A percentile compares a stretch with the other conserved stretches of the same genome.
Conservation (phyloP, 805 yeast species). For the Cyberlindnera misumaiensis region DNA sequence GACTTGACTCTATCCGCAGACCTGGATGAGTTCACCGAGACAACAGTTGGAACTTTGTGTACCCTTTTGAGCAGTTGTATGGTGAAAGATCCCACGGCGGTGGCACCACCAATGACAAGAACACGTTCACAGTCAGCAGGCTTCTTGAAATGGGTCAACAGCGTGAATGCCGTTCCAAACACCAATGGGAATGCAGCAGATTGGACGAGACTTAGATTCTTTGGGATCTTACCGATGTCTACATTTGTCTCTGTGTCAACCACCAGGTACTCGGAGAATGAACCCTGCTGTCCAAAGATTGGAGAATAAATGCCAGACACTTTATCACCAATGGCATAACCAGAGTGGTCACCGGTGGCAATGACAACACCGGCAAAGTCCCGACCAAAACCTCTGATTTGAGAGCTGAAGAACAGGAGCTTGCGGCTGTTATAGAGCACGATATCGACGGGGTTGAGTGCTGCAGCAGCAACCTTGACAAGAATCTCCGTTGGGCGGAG, state of each 20-base stretch:
- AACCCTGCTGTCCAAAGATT: constrained; percentile 28
- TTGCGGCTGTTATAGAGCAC: constrained; percentile 29
- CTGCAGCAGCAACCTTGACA: constrained; percentile 41
- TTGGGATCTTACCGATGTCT: constrained; percentile 35
- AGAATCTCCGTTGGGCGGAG: constrained; percentile 35
- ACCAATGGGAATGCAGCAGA: constrained; percentile 63
- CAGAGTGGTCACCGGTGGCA: constrained; percentile 37
- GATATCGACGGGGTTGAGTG: constrained; percentile 54
- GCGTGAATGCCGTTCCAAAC: constrained; percentile 53
- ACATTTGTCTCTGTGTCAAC: constrained; percentile 29
- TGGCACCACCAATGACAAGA: constrained; percentile 67
- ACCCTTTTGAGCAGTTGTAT: constrained; percentile 50
- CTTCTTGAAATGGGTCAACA: constrained; percentile 27
- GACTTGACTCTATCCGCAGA: constrained; percentile 37
- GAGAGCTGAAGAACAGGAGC: constrained; percentile 23
- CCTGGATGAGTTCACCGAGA: constrained; percentile 46
- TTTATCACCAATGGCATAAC: constrained; percentile 42
- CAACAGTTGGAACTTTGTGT: constrained; percentile 42
- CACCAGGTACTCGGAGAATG: constrained; percentile 41
- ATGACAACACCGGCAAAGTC: constrained; percentile 52
- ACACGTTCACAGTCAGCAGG: constrained; percentile 41
- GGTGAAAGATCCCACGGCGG: constrained; percentile 55
- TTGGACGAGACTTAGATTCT: constrained; percentile 34
- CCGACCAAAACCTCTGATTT: constrained; percentile 36
- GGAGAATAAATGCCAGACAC: constrained; percentile 38